Evolutionary conservation across 75 land plant genomes (phyloP).

Genomic region (Cryptomeria japonica): DNA sequence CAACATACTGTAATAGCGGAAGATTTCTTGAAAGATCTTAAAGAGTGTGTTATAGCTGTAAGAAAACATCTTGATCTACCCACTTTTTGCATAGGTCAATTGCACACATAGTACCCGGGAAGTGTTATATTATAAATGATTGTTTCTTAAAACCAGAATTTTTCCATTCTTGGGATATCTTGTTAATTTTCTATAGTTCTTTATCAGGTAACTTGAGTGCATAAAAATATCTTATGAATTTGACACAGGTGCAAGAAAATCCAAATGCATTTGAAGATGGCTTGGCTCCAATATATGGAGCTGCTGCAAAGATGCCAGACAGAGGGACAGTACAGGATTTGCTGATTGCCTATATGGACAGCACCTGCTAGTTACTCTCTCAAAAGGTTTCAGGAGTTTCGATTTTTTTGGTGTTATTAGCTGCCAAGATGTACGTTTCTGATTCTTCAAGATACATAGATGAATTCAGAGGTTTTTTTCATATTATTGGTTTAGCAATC

Average conservation of each 20-base stretch:
- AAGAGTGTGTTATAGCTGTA: slow-evolving; percentile 69
- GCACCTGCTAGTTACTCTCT: slow-evolving; percentile 48
- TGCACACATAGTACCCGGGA: background rate
- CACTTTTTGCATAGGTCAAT: background rate
- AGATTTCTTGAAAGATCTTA: slow-evolving; percentile 71
- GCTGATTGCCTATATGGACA: slow-evolving; percentile 86
- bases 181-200: background rate
- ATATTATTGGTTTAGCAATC: background rate
- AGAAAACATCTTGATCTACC: slow-evolving; percentile 15
- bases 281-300: slow-evolving; percentile 97
- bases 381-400: background rate
- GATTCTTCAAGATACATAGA: background rate
- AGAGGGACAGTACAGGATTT: slow-evolving; percentile 82
- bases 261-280: slow-evolving; percentile 87
- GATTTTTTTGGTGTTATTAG: background rate
- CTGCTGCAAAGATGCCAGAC: slow-evolving; percentile 94
- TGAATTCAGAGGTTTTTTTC: background rate
- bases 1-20: slow-evolving; percentile 79
- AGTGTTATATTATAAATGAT: background rate
- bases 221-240: slow-evolving; percentile 6
- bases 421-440: background rate
- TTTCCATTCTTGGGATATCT: background rate
- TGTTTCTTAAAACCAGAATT: background rate
- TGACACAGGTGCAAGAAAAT: slow-evolving; percentile 74
- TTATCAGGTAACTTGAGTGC: background rate